Percentiles rank a stretch among this genome's conserved stretches.
These are phyloP conservation scores for Ceratobasidium papillatum DNA, from an alignment of 1,284 basidiomycete species.

Conservation along the genomic window DNA sequence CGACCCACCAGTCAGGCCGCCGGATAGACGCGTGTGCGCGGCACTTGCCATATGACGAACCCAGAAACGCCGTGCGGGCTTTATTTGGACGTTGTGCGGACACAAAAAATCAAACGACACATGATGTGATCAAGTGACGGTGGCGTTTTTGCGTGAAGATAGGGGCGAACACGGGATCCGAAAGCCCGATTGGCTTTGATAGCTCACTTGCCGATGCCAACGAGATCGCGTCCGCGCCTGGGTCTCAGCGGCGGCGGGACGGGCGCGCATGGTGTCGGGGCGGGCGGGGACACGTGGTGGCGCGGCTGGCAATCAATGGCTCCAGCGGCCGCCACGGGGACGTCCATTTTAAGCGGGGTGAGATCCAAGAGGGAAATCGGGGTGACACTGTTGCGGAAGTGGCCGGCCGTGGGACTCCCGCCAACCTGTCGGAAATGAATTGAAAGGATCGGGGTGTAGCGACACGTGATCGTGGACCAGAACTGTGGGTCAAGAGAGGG, in stretches of 20 bases:
- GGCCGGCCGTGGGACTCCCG: neutral
- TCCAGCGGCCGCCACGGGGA: neutral
- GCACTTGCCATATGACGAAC: neutral
- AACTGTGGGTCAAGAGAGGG: no score
- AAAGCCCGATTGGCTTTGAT: neutral
- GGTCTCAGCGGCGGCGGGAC: neutral
- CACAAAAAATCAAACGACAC: no score
- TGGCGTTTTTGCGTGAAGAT: neutral
- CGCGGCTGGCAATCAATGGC: neutral
- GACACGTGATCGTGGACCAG: no score
- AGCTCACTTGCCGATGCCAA: neutral
- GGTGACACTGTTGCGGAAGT: neutral
- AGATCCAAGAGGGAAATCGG: neutral
- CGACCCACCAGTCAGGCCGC: no score
- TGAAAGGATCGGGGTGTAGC: neutral
- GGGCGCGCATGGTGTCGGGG: neutral
- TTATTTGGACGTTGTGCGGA: no score
- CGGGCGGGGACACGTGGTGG: constrained; percentile 3
- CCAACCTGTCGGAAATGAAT: constrained; percentile 11
- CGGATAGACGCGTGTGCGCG: no score
- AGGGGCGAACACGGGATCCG: neutral
- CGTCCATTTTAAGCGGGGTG: neutral
- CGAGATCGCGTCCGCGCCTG: neutral
- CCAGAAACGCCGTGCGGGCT: no score
- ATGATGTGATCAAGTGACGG: neutral